Base-by-base conservation (phyloP, 352 stramenopile genomes). In the Thalassiosira mediterranea region DNA sequence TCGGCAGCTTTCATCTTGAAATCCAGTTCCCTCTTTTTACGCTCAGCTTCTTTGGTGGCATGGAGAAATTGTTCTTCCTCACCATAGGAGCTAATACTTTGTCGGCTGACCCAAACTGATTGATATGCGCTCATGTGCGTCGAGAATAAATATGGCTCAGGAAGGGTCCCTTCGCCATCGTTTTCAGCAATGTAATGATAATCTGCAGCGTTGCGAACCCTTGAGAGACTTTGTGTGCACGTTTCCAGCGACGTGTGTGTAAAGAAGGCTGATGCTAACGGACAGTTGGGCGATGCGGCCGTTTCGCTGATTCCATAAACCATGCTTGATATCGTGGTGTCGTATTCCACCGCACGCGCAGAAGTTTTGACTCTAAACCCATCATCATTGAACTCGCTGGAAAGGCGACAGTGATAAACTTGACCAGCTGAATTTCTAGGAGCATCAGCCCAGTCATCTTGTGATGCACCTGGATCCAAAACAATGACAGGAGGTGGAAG, bases 171-270 rank as follows among this genome's bases (percentile, higher is more conserved):
- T 68, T 79, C 66, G 13, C 67, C 61, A 61, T 79, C 62, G 51
- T 54, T 76, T 60, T 86, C 63, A 15, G 77, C 77, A 72, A 86
- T 86, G 52, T 86, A 86, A 47, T 76, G 77, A 34, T 86, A 86
- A 46, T 86, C 77, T 32, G 32, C 29, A 25, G 65, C 51, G 34
- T 61, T 86, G 15, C 67, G 52, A 64, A 67, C 40, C 57, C 67
- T 74, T 5, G 72, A 79, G 2, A 86, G 60, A 31, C 4, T 52
- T 58, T 71, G 17, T 38, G 62, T 72, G 52, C 71, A 79, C 23
- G 54, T 64, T 70, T 85, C 77, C 32, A 48, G 32, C 4, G 64
- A 80, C 46, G 15, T 68, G 32, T 78, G 52, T 23, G 65, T 77
- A 3, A 74, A 25, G 38, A 74, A 57, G 15, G 59, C 40, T 32